These are phyloP conservation scores for Lyophyllum shimeji DNA, from an alignment of 768 basidiomycete genomes.

Conservation along the genomic window DNA sequence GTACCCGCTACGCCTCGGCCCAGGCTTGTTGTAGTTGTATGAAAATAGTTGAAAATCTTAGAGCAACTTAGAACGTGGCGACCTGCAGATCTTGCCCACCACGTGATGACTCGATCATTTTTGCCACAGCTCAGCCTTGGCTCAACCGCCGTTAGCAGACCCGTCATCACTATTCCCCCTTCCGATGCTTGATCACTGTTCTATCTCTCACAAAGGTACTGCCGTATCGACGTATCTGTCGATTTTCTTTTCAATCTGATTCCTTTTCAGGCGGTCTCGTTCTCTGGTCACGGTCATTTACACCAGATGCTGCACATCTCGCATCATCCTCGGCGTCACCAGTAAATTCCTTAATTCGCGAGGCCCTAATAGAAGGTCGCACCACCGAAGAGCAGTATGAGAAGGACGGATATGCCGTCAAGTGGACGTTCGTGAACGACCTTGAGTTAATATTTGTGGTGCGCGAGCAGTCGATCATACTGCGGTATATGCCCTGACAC, in stretches of 20 bases:
- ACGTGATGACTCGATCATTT: too few relatives aligned
- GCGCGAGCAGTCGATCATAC: slow-evolving; percentile 28
- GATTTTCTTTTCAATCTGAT: background rate
- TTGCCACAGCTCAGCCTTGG: too few relatives aligned
- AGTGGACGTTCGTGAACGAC: slow-evolving; percentile 95
- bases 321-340: slow-evolving; percentile 75
- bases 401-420: slow-evolving; percentile 91
- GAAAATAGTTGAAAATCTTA: too few relatives aligned
- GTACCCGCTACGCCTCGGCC: too few relatives aligned
- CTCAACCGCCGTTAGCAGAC: too few relatives aligned
- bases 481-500: slow-evolving; percentile 4
- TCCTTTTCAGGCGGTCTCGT: slow-evolving; percentile 75
- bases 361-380: slow-evolving; percentile 89
- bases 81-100: too few relatives aligned
- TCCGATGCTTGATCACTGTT: slow-evolving; percentile 91
- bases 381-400: slow-evolving; percentile 83
- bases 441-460: slow-evolving; percentile 97
- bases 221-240: background rate
- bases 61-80: background rate
- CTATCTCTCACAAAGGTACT: slow-evolving; percentile 90
- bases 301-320: slow-evolving; percentile 75
- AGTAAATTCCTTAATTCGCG: slow-evolving; percentile 84
- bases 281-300: slow-evolving; percentile 94
- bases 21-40: too few relatives aligned
- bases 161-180: too few relatives aligned